Percentiles rank a stretch among this genome's conserved stretches.
Evolutionary conservation across 2,329 filamentous ascomycete species (phyloP).

Genomic region (Talaromyces atroroseus): DNA sequence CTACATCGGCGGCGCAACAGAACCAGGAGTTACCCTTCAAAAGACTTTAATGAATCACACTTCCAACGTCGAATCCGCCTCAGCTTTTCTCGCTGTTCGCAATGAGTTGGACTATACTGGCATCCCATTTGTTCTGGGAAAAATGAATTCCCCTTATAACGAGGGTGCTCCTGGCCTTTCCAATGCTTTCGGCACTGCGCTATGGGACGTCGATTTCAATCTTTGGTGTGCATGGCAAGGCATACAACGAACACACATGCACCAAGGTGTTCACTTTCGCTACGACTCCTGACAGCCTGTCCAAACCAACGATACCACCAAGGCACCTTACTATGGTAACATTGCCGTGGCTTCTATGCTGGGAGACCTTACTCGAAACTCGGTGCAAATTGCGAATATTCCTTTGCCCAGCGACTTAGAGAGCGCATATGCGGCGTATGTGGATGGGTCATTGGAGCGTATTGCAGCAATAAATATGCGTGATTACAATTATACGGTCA

Average conservation of each 20-base stretch:
- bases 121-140: slow-evolving; percentile 10
- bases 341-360: slow-evolving; percentile 12
- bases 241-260: slow-evolving; percentile 7
- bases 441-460: slow-evolving; percentile 4
- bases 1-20: slow-evolving; percentile 8
- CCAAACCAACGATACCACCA: slow-evolving; percentile 3
- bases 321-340: slow-evolving; percentile 12
- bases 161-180: slow-evolving; percentile 11
- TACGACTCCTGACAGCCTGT: slow-evolving; percentile 12
- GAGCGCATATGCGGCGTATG: slow-evolving; percentile 12
- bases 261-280: slow-evolving; percentile 9
- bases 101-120: neutral
- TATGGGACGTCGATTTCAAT: slow-evolving; percentile 12
- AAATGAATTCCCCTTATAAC: slow-evolving; percentile 11
- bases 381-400: slow-evolving; percentile 4
- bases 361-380: neutral
- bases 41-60: slow-evolving; percentile 11
- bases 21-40: slow-evolving; percentile 9
- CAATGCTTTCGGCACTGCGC: slow-evolving; percentile 13
- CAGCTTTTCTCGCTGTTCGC: neutral
- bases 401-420: slow-evolving; percentile 12
- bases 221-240: slow-evolving; percentile 6
- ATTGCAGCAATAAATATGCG: slow-evolving; percentile 10
- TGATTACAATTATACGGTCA: slow-evolving; percentile 10
- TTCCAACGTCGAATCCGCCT: neutral